Conservation (phyloP, 192 early-diverging fungal genomes). For the Coemansia sp. region DNA sequence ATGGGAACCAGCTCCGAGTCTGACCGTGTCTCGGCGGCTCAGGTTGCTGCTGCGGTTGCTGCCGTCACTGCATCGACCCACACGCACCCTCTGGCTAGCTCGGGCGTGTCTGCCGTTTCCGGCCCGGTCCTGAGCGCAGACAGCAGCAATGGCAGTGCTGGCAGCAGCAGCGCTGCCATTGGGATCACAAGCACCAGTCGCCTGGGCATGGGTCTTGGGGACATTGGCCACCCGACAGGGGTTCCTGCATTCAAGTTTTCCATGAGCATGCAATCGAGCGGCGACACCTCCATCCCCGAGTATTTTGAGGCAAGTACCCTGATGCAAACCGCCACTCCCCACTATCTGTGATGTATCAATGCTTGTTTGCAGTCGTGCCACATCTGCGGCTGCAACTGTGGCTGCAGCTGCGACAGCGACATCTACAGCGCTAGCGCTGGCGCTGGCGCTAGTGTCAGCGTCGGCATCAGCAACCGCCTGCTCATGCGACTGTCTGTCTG, state of each 20-base stretch:
- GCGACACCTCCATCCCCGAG: conserved; percentile 36
- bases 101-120: conserved; percentile 6
- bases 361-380: conserved; percentile 1
- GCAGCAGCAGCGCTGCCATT: conserved; percentile 9
- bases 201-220: conserved; percentile 14
- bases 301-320: conserved; percentile 41
- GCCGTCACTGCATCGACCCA: conserved; percentile 41
- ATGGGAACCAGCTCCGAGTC: conserved; percentile 10
- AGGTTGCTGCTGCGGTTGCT: conserved; percentile 46
- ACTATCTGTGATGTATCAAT: background rate
- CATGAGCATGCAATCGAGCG: conserved; percentile 30
- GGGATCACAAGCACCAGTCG: conserved; percentile 8
- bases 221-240: conserved; percentile 21
- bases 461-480: too few relatives aligned
- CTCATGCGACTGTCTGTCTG: too few relatives aligned
- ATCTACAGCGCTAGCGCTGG: background rate
- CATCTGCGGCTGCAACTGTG: conserved; percentile 1
- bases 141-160: background rate
- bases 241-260: conserved; percentile 44
- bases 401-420: too few relatives aligned
- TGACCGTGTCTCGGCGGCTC: conserved; percentile 40
- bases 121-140: conserved; percentile 6
- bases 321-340: background rate
- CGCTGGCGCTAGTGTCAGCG: too few relatives aligned
- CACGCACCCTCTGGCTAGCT: conserved; percentile 14